Evolutionary conservation across 305 asterid species (phyloP), one percentile per base, ranked within the genome.

Genomic region (Fraxinus ornus): DNA sequence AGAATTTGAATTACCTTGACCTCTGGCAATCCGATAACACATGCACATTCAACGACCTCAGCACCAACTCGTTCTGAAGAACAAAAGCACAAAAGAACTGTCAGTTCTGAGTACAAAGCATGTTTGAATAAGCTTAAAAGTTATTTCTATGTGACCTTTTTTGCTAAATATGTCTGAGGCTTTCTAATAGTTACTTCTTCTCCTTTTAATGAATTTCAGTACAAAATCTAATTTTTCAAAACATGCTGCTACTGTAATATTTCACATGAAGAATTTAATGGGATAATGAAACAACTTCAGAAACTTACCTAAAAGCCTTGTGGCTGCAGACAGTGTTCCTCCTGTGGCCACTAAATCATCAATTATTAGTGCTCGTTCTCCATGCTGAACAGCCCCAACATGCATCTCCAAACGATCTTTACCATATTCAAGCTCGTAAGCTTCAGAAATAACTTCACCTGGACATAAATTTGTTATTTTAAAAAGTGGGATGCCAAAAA

Each of bases 291-390:
- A 79, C 15, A 66, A 72, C 24, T 26, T 33, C n/a, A 49, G 78
- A 85, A 30, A 7, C 88, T 83, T 68, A 92, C 98, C 98, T 78
- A 94, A 86, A 21, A 94, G 94, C 87, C 88, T 88, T 73, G 89
- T 91, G 84, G 97, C 95, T 2, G 98, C 98, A 85, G 92, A 89
- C 3, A 94, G 86, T 17, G 97, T 94, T 79, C 98, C 98, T 26
- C 98, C 97, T 0, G 98, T 94, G 47, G 98, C 98, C 79, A 94
- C 95, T 76, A 94, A 81, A 85, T 94, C 98, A 76, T 94, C 97
- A 12, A 94, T 88, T 55, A 94, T 75, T 82, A 94, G 22, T 24
- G 90, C 95, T 10, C 93, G 93, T 74, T 93, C 98, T 0, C 93
- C 93, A 10, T 41, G 41, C 79, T 89, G 76, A 36, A 93, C 91